These are phyloP conservation scores for Sordariomycetes sp. DNA, from an alignment of 2,329 filamentous ascomycete genomes.

Conservation along the genomic window DNA sequence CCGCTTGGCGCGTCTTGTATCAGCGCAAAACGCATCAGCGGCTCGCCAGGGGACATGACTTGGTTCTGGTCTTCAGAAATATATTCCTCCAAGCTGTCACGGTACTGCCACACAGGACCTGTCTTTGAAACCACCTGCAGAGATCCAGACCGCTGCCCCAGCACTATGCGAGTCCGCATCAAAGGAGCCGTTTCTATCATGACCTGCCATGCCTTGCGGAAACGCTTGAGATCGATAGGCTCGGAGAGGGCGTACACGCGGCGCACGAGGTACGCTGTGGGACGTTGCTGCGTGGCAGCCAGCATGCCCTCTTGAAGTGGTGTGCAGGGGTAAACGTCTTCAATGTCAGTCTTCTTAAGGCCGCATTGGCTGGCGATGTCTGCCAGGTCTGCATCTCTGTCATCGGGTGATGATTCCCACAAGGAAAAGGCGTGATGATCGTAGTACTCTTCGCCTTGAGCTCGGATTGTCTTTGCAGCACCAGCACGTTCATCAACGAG, in stretches of 20 bases:
- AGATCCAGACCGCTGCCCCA: slow-evolving; percentile 1
- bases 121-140: neutral
- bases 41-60: slow-evolving; percentile 3
- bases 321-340: slow-evolving; percentile 40
- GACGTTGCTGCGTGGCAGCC: slow-evolving; percentile 28
- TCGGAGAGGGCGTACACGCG: slow-evolving; percentile 6
- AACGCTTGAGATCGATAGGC: slow-evolving; percentile 5
- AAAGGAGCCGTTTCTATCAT: slow-evolving; percentile 6
- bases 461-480: neutral
- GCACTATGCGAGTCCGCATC: slow-evolving; percentile 10
- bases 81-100: neutral
- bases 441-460: slow-evolving; percentile 1
- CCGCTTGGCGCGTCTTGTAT: neutral
- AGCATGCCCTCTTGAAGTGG: slow-evolving; percentile 39
- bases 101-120: neutral
- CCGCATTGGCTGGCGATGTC: slow-evolving; percentile 5
- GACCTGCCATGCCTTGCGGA: slow-evolving; percentile 9
- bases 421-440: slow-evolving; percentile 4
- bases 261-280: slow-evolving; percentile 10
- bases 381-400: slow-evolving; percentile 1
- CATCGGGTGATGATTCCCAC: slow-evolving; percentile 2
- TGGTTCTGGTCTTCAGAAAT: neutral
- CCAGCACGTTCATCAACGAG: slow-evolving; percentile 1
- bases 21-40: slow-evolving; percentile 3
- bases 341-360: slow-evolving; percentile 6